Evolutionary conservation across 2,329 filamentous ascomycete species (phyloP).

Genomic region (Ustulina deusta): DNA sequence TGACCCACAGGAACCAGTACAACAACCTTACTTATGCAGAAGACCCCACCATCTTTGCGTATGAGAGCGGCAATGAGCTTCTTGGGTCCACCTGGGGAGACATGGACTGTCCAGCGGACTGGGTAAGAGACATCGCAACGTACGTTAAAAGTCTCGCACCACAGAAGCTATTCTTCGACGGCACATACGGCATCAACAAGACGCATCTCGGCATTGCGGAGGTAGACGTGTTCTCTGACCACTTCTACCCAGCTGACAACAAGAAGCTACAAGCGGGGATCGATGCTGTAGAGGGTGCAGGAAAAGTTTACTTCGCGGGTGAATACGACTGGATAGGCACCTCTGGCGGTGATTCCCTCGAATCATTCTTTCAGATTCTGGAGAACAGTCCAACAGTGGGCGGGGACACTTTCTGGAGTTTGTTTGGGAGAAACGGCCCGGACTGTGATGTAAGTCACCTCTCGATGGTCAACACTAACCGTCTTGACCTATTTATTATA

Average conservation of each 20-base stretch:
- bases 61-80: conserved; percentile 63
- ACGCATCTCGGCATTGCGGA: conserved; percentile 57
- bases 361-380: conserved; percentile 57
- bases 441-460: conserved; percentile 55
- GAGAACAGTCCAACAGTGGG: conserved; percentile 54
- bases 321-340: conserved; percentile 61
- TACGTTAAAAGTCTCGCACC: conserved; percentile 59
- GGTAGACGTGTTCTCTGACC: conserved; percentile 61
- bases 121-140: conserved; percentile 57
- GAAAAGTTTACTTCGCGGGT: conserved; percentile 59
- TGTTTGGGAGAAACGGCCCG: conserved; percentile 59
- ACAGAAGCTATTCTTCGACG: conserved; percentile 60
- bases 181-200: conserved; percentile 61
- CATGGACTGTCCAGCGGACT: conserved; percentile 57
- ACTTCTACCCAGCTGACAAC: conserved; percentile 60
- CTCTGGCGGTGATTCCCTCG: conserved; percentile 50
- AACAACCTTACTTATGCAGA: conserved; percentile 61
- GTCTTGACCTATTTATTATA: not conserved
- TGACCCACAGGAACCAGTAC: conserved; percentile 61
- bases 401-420: conserved; percentile 61
- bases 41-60: conserved; percentile 63
- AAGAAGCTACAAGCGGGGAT: conserved; percentile 56
- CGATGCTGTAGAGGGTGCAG: conserved; percentile 50
- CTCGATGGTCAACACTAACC: not conserved
- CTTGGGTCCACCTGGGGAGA: conserved; percentile 58